phyloP scores from a whole-genome alignment of 2,329 filamentous ascomycete species.

The Colletotrichum sidae region DNA sequence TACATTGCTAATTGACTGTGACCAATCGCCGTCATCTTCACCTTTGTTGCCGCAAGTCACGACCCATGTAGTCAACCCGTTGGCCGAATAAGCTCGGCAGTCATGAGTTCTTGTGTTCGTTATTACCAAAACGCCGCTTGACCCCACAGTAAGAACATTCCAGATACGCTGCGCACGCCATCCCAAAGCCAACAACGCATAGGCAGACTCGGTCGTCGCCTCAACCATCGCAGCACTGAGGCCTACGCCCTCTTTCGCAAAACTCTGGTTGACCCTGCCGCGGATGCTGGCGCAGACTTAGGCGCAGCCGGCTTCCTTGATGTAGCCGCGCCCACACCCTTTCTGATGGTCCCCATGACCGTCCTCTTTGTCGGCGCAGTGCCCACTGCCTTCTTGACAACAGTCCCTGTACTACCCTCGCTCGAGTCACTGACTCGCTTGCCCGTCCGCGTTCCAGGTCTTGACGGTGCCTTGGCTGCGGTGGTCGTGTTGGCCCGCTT shows the following conservation, averaged over 20 bases:
- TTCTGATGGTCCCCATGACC: conserved; percentile 65
- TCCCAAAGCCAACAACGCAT: background rate
- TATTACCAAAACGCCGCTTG: conserved; percentile 19
- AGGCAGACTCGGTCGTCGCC: background rate
- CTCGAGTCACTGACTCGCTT: conserved; percentile 72
- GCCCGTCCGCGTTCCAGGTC: conserved; percentile 58
- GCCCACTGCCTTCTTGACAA: conserved; percentile 66
- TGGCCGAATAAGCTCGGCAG: no score
- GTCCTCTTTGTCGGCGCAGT: conserved; percentile 59
- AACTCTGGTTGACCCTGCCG: conserved; percentile 62
- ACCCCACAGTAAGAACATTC: background rate
- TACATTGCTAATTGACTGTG: conserved; percentile 27
- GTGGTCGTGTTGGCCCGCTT: conserved; percentile 50
- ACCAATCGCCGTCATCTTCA: conserved; percentile 16
- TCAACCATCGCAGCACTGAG: background rate
- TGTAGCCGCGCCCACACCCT: conserved; percentile 59
- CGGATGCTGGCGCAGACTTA: conserved; percentile 55
- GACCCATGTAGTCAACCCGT: no score
- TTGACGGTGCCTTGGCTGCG: conserved; percentile 46
- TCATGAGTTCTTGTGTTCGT: background rate
- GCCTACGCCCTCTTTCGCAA: conserved; percentile 63
- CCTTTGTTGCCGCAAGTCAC: no score
- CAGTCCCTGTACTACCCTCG: conserved; percentile 72
- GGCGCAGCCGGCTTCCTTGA: conserved; percentile 62
- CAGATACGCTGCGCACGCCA: conserved; percentile 12